A percentile compares a stretch with the other conserved stretches of the same genome.
Conservation (phyloP, 2,329 filamentous ascomycete genomes). For the Huntiella decipiens region DNA sequence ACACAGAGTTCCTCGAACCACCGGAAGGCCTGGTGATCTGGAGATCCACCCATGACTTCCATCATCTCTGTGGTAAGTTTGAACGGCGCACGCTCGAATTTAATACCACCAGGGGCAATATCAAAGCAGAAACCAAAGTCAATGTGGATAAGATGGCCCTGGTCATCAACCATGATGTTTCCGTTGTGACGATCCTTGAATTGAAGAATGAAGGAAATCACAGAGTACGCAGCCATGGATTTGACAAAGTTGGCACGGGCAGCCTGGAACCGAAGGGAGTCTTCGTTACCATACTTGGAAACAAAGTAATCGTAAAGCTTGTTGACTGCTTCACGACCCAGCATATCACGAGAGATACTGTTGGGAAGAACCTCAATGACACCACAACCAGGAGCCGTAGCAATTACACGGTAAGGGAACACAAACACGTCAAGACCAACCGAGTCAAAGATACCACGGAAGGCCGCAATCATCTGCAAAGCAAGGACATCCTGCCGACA, state of each 20-base stretch:
- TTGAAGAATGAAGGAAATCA: constrained; percentile 89
- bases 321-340: constrained; percentile 93
- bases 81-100: constrained; percentile 95
- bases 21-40: constrained; percentile 69
- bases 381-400: constrained; percentile 89
- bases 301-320: constrained; percentile 97
- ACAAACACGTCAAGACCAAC: constrained; percentile 94
- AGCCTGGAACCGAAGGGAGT: constrained; percentile 85
- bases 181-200: constrained; percentile 99
- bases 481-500: constrained; percentile 93
- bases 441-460: constrained; percentile 88
- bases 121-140: constrained; percentile 99
- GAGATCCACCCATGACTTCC: constrained; percentile 88
- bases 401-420: constrained; percentile 91
- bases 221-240: constrained; percentile 94
- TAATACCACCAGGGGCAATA: constrained; percentile 88
- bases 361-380: constrained; percentile 97
- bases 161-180: constrained; percentile 98
- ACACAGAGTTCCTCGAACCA: constrained; percentile 95
- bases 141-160: constrained; percentile 92
- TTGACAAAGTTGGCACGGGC: constrained; percentile 96
- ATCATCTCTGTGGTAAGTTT: constrained; percentile 97
- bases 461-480: constrained; percentile 92
- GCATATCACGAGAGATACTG: constrained; percentile 95
- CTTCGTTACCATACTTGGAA: constrained; percentile 90